Conservation (phyloP, 805 yeast species). For the Tanozyma kutaoensis region DNA sequence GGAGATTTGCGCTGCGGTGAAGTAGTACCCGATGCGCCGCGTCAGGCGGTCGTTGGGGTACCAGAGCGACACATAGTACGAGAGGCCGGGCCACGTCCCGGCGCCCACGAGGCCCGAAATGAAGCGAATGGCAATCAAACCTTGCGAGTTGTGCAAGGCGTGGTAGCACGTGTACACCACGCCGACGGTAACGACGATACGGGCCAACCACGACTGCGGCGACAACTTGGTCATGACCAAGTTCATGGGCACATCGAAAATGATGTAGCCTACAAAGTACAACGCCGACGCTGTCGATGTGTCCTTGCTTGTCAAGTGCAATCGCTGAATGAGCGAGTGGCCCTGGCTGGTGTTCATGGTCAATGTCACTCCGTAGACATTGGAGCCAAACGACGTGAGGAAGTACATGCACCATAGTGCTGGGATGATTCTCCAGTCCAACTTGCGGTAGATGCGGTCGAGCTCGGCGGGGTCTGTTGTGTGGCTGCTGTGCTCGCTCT, state of each 20-base stretch:
- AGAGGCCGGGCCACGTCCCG: conserved; percentile 86
- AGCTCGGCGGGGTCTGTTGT: conserved; percentile 17
- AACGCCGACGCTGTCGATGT: conserved; percentile 67
- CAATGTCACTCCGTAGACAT: conserved; percentile 65
- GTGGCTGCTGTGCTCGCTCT: no score
- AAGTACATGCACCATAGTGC: conserved; percentile 74
- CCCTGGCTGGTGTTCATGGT: conserved; percentile 59
- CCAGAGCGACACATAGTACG: conserved; percentile 74
- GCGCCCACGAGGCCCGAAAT: conserved; percentile 70
- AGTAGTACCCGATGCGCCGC: conserved; percentile 73
- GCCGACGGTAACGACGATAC: conserved; percentile 70
- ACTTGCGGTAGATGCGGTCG: conserved; percentile 43
- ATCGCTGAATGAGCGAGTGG: conserved; percentile 45
- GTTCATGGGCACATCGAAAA: conserved; percentile 85
- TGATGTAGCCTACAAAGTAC: conserved; percentile 69
- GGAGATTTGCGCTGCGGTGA: conserved; percentile 84
- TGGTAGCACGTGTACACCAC: conserved; percentile 64
- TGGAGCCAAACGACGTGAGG: conserved; percentile 64
- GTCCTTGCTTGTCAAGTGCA: conserved; percentile 41
- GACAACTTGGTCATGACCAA: conserved; percentile 69
- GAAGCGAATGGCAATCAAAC: conserved; percentile 59
- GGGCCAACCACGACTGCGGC: conserved; percentile 75
- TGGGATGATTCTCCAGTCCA: conserved; percentile 66
- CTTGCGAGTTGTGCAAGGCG: conserved; percentile 40
- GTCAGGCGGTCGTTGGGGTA: conserved; percentile 72